These are phyloP conservation scores for Eucalyptus victrix DNA, from an alignment of 345 rosid species.

Conservation along the genomic window DNA sequence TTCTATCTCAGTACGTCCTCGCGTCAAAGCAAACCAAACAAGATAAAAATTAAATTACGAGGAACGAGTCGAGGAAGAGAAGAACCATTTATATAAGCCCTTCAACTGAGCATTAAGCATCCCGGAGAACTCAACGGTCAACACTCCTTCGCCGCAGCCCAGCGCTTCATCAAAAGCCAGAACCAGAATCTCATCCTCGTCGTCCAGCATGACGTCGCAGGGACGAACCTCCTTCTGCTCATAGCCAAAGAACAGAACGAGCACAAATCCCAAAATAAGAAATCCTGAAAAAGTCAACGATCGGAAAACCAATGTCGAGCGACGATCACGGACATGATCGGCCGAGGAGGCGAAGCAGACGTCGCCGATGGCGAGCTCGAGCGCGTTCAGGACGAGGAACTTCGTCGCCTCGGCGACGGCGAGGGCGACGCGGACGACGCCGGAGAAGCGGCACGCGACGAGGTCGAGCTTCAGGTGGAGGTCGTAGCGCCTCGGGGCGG, in stretches of 20 bases:
- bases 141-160: slow-evolving; percentile 11
- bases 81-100: slow-evolving; percentile 34
- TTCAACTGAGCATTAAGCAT: slow-evolving; percentile 20
- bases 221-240: slow-evolving; percentile 4
- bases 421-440: slow-evolving; percentile 1
- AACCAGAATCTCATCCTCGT: slow-evolving; percentile 26
- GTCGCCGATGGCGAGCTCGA: slow-evolving; percentile 10
- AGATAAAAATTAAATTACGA: background rate
- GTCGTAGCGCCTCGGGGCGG: slow-evolving; percentile 2
- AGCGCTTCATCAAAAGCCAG: slow-evolving; percentile 17
- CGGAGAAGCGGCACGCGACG: slow-evolving; percentile 17
- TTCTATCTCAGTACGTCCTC: background rate
- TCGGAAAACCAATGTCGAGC: background rate
- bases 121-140: slow-evolving; percentile 15
- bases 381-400: slow-evolving; percentile 24
- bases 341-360: slow-evolving; percentile 13
- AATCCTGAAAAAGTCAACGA: background rate
- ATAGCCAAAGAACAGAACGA: background rate
- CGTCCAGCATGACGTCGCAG: slow-evolving; percentile 5
- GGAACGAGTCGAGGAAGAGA: background rate
- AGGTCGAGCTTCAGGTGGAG: slow-evolving; percentile 13
- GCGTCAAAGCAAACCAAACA: background rate
- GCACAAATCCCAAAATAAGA: background rate
- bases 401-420: slow-evolving; percentile 8
- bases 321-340: background rate